Conservation (phyloP, 2,329 filamentous ascomycete genomes). For the Phyllachora maydis region DNA sequence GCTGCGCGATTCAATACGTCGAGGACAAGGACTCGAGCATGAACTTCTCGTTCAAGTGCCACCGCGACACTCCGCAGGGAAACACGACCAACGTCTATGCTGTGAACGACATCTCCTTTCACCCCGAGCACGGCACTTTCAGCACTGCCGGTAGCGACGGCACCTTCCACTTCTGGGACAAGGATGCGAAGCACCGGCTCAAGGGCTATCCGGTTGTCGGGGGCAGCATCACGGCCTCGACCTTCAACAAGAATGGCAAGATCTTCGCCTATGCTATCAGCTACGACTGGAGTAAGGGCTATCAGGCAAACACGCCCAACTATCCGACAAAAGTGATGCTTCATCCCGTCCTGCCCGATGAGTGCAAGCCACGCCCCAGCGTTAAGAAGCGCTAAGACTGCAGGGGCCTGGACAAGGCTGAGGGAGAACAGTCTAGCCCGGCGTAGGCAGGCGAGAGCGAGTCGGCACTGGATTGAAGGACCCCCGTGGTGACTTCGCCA, state of each 20-base stretch:
- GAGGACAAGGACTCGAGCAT: constrained; percentile 83
- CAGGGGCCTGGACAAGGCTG: too few relatives aligned
- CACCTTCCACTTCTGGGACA: constrained; percentile 95
- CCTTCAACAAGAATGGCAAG: constrained; percentile 71
- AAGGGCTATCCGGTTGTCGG: constrained; percentile 76
- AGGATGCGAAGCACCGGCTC: constrained; percentile 70
- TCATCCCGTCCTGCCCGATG: constrained; percentile 46
- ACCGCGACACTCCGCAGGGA: constrained; percentile 58
- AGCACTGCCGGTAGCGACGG: constrained; percentile 89
- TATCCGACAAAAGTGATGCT: constrained; percentile 70
- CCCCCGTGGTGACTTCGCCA: too few relatives aligned
- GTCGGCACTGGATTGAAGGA: too few relatives aligned
- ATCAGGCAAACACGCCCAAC: constrained; percentile 57
- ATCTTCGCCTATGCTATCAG: constrained; percentile 81
- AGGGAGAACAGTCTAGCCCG: too few relatives aligned
- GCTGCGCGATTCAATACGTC: constrained; percentile 95
- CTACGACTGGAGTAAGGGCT: constrained; percentile 98
- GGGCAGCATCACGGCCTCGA: constrained; percentile 74
- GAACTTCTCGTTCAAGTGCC: constrained; percentile 99
- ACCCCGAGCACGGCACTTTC: constrained; percentile 93
- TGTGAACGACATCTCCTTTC: constrained; percentile 95
- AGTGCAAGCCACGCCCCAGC: constrained; percentile 39
- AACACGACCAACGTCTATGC: constrained; percentile 80
- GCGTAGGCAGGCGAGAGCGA: too few relatives aligned
- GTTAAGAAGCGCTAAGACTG: constrained; percentile 33